phyloP scores from a whole-genome alignment of 2,329 filamentous ascomycete genomes.

The Alternaria triticina region DNA sequence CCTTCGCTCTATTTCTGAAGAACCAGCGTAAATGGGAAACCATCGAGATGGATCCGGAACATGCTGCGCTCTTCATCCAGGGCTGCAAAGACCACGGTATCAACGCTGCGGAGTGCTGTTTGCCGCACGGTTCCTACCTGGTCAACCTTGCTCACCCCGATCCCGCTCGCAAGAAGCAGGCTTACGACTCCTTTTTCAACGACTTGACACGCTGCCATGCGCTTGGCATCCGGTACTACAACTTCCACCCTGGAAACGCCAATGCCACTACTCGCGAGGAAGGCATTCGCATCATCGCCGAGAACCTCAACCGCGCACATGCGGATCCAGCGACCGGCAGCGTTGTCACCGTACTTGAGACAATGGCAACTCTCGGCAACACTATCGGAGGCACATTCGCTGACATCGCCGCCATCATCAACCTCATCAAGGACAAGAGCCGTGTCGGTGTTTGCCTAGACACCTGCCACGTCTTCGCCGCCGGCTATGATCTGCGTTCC shows the following conservation, averaged over 20 bases:
- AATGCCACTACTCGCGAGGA: conserved; percentile 68
- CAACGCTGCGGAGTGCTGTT: conserved; percentile 73
- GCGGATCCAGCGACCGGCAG: conserved; percentile 67
- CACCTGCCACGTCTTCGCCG: conserved; percentile 95
- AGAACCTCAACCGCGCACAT: conserved; percentile 82
- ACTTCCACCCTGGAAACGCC: conserved; percentile 92
- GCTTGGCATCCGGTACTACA: conserved; percentile 90
- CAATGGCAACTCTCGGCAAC: conserved; percentile 88
- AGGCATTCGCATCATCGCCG: conserved; percentile 79
- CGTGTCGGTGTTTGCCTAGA: conserved; percentile 95
- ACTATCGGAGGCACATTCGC: conserved; percentile 85
- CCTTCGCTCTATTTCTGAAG: conserved; percentile 94
- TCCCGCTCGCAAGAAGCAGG: conserved; percentile 78
- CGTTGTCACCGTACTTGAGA: conserved; percentile 88
- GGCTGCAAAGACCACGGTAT: conserved; percentile 74
- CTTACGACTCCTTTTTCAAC: conserved; percentile 84
- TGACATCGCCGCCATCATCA: conserved; percentile 85
- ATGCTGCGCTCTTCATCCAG: conserved; percentile 71
- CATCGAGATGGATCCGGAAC: conserved; percentile 73
- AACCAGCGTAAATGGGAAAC: conserved; percentile 95
- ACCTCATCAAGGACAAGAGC: conserved; percentile 76
- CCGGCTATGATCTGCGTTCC: conserved; percentile 85
- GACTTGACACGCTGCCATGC: conserved; percentile 85
- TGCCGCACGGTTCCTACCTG: conserved; percentile 95
- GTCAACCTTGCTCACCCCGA: conserved; percentile 93